A percentile compares a stretch with the other conserved stretches of the same genome.
These are phyloP conservation scores for Ensete ventricosum DNA, from an alignment of 176 grass and related monocot species.

Conservation along the genomic window DNA sequence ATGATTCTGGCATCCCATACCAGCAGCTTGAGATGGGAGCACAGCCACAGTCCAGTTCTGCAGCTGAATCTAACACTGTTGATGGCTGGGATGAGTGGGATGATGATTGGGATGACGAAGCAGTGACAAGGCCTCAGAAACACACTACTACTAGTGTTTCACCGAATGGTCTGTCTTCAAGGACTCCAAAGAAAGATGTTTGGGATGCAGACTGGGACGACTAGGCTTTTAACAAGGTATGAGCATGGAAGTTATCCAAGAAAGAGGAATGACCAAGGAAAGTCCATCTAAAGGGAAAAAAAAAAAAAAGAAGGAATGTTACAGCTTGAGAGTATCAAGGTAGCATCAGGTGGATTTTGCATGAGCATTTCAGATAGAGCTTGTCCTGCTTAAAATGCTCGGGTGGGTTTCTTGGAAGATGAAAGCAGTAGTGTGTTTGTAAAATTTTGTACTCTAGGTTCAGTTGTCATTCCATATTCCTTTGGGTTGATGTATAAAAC, in stretches of 20 bases:
- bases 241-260: neutral
- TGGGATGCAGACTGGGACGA: constrained; percentile 98
- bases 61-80: constrained; percentile 22
- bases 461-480: neutral
- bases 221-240: constrained; percentile 22
- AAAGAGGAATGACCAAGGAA: neutral
- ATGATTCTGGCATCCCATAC: constrained; percentile 29
- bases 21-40: constrained; percentile 85
- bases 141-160: constrained; percentile 32
- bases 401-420: neutral
- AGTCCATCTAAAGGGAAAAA: neutral
- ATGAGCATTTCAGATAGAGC: neutral
- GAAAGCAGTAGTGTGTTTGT: neutral
- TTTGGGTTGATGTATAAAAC: too few relatives aligned
- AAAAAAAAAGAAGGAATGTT: neutral
- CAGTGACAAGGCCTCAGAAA: constrained; percentile 34
- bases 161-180: constrained; percentile 51
- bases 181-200: constrained; percentile 53
- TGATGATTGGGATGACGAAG: constrained; percentile 91
- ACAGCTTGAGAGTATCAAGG: neutral
- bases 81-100: constrained; percentile 89
- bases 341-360: neutral
- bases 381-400: neutral
- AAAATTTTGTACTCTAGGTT: neutral
- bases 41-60: constrained; percentile 27